Evolutionary conservation across 2,329 filamentous ascomycete species (phyloP).

Genomic region (Escovopsis sp.): DNA sequence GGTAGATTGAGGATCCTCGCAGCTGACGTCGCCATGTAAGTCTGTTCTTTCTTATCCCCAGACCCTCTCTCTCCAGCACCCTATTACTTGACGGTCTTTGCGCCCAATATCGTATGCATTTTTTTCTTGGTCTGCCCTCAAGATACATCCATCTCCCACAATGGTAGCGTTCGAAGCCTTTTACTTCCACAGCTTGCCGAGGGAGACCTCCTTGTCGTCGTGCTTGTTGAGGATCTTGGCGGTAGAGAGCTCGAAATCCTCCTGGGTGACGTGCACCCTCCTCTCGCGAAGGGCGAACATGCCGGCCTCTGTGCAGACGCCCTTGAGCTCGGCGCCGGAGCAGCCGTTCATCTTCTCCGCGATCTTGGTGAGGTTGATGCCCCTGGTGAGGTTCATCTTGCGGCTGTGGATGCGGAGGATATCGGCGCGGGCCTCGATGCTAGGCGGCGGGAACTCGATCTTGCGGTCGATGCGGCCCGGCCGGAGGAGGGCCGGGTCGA

Average conservation of each 20-base stretch:
- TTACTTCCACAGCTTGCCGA: conserved; percentile 62
- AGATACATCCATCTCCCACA: no score
- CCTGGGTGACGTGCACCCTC: conserved; percentile 97
- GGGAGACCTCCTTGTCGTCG: conserved; percentile 89
- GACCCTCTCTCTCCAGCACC: no score
- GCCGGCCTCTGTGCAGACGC: conserved; percentile 94
- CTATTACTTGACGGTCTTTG: no score
- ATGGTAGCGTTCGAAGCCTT: no score
- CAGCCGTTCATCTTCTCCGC: conserved; percentile 97
- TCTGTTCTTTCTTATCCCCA: no score
- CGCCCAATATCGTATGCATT: no score
- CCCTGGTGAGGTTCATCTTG: conserved; percentile 93
- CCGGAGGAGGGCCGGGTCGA: conserved; percentile 90
- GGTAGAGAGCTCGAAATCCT: conserved; percentile 94
- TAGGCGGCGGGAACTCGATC: conserved; percentile 58
- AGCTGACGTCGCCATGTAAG: no score
- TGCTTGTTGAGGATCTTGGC: conserved; percentile 99
- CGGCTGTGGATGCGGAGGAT: conserved; percentile 96
- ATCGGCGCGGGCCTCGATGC: conserved; percentile 88
- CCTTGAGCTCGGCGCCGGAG: conserved; percentile 94
- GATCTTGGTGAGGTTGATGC: conserved; percentile 97
- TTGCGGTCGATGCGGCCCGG: conserved; percentile 97
- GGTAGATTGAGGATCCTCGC: no score
- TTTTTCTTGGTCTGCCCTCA: no score
- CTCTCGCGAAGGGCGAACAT: conserved; percentile 86